Conservation (phyloP, 2,329 filamentous ascomycete species). For the Corynespora cassiicola region DNA sequence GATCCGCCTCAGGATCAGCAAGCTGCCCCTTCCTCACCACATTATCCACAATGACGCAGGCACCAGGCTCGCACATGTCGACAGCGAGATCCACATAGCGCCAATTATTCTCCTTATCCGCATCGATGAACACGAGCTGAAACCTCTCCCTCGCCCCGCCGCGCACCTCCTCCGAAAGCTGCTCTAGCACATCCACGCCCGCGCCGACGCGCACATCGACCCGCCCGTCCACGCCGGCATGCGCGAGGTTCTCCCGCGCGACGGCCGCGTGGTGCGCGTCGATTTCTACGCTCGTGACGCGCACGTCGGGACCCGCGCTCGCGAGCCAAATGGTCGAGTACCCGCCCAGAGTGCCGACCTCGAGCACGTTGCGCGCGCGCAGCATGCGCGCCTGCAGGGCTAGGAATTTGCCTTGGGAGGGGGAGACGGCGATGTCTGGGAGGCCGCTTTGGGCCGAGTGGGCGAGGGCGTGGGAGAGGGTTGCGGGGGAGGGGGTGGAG, state of each 20-base stretch:
- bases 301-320: slow-evolving; percentile 37
- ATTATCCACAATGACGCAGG: slow-evolving; percentile 59
- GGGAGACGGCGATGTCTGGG: slow-evolving; percentile 43
- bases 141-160: slow-evolving; percentile 49
- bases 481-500: slow-evolving; percentile 29
- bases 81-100: slow-evolving; percentile 57
- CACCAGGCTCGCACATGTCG: slow-evolving; percentile 48
- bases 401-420: slow-evolving; percentile 42
- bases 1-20: slow-evolving; percentile 33
- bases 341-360: slow-evolving; percentile 63
- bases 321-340: slow-evolving; percentile 63
- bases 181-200: slow-evolving; percentile 51
- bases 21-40: slow-evolving; percentile 52
- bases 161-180: slow-evolving; percentile 50
- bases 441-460: slow-evolving; percentile 30
- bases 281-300: slow-evolving; percentile 61
- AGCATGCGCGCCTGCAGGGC: slow-evolving; percentile 38
- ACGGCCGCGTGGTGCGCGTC: slow-evolving; percentile 54
- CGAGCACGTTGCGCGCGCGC: slow-evolving; percentile 48
- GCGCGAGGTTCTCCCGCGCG: slow-evolving; percentile 53
- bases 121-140: slow-evolving; percentile 62
- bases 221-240: slow-evolving; percentile 48
- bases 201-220: slow-evolving; percentile 56
- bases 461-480: slow-evolving; percentile 29
- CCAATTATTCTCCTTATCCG: slow-evolving; percentile 58